phyloP scores from a whole-genome alignment of 345 rosid species.

The Linum usitatissimum region DNA sequence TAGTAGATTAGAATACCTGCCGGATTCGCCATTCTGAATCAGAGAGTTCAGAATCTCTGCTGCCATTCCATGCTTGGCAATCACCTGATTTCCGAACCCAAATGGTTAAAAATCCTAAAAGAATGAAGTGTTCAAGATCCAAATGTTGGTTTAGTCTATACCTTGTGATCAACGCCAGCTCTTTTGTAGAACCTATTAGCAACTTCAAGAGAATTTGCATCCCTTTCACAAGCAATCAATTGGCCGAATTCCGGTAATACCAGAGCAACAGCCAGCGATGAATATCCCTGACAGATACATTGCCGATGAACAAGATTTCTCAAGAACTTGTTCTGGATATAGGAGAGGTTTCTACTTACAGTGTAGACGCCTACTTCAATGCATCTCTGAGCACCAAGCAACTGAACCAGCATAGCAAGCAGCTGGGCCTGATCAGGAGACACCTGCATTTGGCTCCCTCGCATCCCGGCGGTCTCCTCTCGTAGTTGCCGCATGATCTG shows the following conservation, averaged over 20 bases:
- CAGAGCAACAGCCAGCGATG: conserved; percentile 84
- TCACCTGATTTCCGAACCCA: conserved; percentile 37
- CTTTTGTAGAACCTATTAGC: conserved; percentile 65
- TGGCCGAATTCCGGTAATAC: conserved; percentile 64
- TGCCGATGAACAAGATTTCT: not conserved
- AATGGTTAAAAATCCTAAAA: not conserved
- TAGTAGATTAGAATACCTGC: conserved; percentile 34
- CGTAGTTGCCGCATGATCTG: conserved; percentile 75
- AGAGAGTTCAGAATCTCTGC: conserved; percentile 50
- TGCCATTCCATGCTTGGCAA: conserved; percentile 62
- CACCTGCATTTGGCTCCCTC: conserved; percentile 94
- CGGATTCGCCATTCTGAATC: conserved; percentile 59
- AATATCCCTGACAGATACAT: conserved; percentile 50
- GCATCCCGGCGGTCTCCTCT: conserved; percentile 69
- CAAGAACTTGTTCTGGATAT: not conserved
- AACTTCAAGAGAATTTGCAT: conserved; percentile 52
- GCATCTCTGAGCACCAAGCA: conserved; percentile 68
- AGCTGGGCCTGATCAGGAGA: conserved; percentile 95
- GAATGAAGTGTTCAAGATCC: too few species aligned
- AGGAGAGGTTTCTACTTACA: conserved; percentile 24
- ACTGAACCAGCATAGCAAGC: conserved; percentile 81
- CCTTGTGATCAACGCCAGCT: conserved; percentile 83
- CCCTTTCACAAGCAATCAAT: conserved; percentile 90
- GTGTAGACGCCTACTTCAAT: conserved; percentile 91
- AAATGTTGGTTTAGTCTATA: conserved; percentile 1